Conservation (phyloP, 805 yeast species). For the Candida glaebosa region DNA sequence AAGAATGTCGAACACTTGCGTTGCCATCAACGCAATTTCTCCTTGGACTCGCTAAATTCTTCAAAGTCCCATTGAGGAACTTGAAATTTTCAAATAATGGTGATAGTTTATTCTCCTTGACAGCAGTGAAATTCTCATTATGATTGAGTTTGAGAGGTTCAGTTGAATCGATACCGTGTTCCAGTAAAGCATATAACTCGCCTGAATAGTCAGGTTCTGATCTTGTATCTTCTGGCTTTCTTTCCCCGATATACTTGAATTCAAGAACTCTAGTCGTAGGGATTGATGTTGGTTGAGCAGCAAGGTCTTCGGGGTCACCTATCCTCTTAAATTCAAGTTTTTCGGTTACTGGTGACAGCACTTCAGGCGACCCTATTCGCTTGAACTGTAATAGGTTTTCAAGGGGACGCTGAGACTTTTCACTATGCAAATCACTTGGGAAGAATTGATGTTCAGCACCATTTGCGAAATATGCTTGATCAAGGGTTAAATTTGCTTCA, state of each 20-base stretch:
- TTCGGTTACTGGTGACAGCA: neutral
- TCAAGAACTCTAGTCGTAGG: neutral
- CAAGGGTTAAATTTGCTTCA: neutral
- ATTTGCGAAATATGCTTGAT: too few relatives aligned
- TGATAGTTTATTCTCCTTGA: neutral
- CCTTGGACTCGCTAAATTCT: neutral
- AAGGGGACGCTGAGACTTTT: neutral
- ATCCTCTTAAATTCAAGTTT: neutral
- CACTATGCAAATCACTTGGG: neutral
- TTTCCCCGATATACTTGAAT: neutral
- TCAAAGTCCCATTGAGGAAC: neutral
- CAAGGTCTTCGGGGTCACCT: neutral
- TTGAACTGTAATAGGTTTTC: too few relatives aligned
- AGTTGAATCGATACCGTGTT: constrained; percentile 2
- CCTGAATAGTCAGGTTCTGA: neutral
- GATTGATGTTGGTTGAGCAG: neutral
- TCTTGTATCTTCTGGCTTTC: neutral
- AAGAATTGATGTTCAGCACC: neutral
- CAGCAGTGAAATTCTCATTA: neutral
- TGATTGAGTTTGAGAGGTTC: neutral
- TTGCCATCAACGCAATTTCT: neutral
- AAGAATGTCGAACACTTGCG: neutral
- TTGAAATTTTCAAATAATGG: neutral
- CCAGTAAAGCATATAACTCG: neutral
- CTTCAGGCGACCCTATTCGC: neutral